phyloP scores from a whole-genome alignment of 495 filamentous ascomycete genomes.

The Trichoderma erinaceum region DNA sequence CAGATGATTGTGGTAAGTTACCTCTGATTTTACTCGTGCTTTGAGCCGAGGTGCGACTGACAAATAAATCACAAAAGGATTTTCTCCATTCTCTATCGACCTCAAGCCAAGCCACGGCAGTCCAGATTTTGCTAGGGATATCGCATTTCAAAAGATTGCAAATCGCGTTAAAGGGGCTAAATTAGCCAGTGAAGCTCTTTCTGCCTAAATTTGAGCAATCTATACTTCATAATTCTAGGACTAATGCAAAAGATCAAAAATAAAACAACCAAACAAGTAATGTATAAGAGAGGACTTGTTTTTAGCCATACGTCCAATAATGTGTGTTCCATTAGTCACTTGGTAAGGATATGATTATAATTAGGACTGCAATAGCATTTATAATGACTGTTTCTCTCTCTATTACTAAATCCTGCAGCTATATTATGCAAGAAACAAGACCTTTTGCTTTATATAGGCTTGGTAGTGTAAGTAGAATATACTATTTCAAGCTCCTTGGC shows the following conservation, averaged over 20 bases:
- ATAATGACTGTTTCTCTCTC: too few species aligned
- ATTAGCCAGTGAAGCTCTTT: background rate
- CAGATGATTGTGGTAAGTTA: background rate
- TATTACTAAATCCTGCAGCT: too few species aligned
- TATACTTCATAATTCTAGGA: too few species aligned
- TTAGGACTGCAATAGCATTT: too few species aligned
- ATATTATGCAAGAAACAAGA: too few species aligned
- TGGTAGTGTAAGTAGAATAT: too few species aligned
- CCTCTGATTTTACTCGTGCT: background rate
- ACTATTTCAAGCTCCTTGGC: too few species aligned
- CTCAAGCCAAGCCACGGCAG: constrained; percentile 2
- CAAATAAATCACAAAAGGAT: background rate
- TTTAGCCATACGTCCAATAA: too few species aligned
- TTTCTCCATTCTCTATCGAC: constrained; percentile 7
- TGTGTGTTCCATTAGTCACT: too few species aligned
- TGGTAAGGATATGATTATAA: too few species aligned
- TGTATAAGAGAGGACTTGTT: too few species aligned
- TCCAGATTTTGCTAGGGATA: constrained; percentile 3
- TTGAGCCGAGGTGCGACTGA: background rate
- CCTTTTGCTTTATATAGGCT: too few species aligned
- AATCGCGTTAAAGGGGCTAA: background rate
- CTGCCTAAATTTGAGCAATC: background rate
- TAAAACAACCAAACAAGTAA: background rate
- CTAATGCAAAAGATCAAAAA: background rate
- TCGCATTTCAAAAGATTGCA: constrained; percentile 1